A percentile compares a stretch with the other conserved stretches of the same genome.
These are phyloP conservation scores for Albophoma yamanashiensis DNA, from an alignment of 2,329 filamentous ascomycete genomes.

Conservation along the genomic window DNA sequence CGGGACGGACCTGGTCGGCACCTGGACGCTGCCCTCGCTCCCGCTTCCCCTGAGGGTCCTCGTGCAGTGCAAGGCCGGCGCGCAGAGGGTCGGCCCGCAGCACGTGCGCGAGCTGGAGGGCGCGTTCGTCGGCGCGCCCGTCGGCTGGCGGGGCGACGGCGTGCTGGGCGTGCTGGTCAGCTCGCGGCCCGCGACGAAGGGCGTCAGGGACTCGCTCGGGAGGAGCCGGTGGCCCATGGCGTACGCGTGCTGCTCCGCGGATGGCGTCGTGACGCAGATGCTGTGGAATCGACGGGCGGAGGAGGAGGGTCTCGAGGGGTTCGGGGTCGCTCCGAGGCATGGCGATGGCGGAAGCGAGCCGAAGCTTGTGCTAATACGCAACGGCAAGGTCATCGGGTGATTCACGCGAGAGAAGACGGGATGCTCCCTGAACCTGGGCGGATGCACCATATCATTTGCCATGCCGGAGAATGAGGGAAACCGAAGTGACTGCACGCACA, in stretches of 20 bases:
- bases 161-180: conserved; percentile 64
- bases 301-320: conserved; percentile 49
- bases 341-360: conserved; percentile 17
- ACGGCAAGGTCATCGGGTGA: conserved; percentile 28
- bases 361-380: conserved; percentile 39
- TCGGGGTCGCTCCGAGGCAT: conserved; percentile 40
- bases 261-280: conserved; percentile 54
- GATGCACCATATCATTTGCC: not conserved
- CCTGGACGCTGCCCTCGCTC: conserved; percentile 45
- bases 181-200: conserved; percentile 62
- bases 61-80: conserved; percentile 59
- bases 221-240: conserved; percentile 61
- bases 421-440: no score
- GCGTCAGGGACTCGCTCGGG: conserved; percentile 62
- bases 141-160: conserved; percentile 55
- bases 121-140: conserved; percentile 61
- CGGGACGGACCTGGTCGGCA: conserved; percentile 66
- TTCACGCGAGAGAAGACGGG: not conserved
- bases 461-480: not conserved
- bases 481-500: no score
- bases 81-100: conserved; percentile 41
- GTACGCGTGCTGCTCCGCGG: conserved; percentile 50
- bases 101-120: conserved; percentile 70
- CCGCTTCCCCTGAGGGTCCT: conserved; percentile 32
- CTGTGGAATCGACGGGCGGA: conserved; percentile 61